phyloP scores from a whole-genome alignment of 495 filamentous ascomycete genomes.

The Entonaema liquescens region DNA sequence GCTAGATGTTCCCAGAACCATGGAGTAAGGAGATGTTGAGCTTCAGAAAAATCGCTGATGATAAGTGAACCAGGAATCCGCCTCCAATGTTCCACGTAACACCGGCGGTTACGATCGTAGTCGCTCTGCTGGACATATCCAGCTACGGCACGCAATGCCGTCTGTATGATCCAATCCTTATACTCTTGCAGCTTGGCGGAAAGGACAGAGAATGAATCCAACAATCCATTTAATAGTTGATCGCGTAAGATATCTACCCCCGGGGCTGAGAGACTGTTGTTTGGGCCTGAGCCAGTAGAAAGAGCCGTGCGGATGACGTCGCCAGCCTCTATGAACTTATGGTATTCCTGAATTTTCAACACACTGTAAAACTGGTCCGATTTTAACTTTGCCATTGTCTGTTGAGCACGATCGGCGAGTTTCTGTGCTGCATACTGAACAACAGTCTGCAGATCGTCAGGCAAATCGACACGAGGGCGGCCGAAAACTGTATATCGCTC shows the following conservation, averaged over 20 bases:
- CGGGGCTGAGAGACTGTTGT: neutral
- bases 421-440: slow-evolving; percentile 45
- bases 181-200: slow-evolving; percentile 29
- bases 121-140: neutral
- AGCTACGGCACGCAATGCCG: slow-evolving; percentile 11
- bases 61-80: slow-evolving; percentile 19
- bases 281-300: neutral
- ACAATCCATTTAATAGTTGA: neutral
- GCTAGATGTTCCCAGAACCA: slow-evolving; percentile 46
- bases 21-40: slow-evolving; percentile 45
- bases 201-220: slow-evolving; percentile 61
- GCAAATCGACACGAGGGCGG: slow-evolving; percentile 33
- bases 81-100: slow-evolving; percentile 39
- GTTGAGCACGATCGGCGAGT: slow-evolving; percentile 33
- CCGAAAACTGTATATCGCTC: slow-evolving; percentile 34
- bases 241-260: neutral
- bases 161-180: slow-evolving; percentile 17
- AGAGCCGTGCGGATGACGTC: neutral
- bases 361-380: slow-evolving; percentile 21
- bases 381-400: slow-evolving; percentile 10
- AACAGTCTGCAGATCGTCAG: slow-evolving; percentile 44
- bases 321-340: slow-evolving; percentile 14
- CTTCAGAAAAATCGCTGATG: slow-evolving; percentile 31
- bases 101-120: slow-evolving; percentile 36
- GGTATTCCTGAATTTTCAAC: slow-evolving; percentile 29